Conservation (phyloP, 805 yeast genomes). For the Pichia cabralensis region DNA sequence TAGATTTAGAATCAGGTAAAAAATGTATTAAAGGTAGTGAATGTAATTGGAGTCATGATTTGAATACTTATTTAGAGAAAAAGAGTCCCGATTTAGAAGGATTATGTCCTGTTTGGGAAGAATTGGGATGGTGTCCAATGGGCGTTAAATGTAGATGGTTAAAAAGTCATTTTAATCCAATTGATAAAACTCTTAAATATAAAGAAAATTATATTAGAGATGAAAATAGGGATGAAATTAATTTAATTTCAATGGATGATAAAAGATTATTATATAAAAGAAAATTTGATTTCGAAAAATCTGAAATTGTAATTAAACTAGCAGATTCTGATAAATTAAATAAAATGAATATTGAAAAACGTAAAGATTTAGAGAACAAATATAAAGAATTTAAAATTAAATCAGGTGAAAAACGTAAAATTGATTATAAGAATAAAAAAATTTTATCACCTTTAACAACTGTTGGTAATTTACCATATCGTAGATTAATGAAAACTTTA, state of each 20-base stretch:
- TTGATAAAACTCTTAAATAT: slow-evolving; percentile 32
- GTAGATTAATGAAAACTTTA: slow-evolving; percentile 79
- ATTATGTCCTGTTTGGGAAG: slow-evolving; percentile 71
- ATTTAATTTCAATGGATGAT: slow-evolving; percentile 40
- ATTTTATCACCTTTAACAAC: slow-evolving; percentile 95
- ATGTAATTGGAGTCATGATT: slow-evolving; percentile 74
- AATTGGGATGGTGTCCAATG: slow-evolving; percentile 83
- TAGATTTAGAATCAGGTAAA: slow-evolving; percentile 39
- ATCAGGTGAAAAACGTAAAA: slow-evolving; percentile 69
- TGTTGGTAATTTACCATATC: slow-evolving; percentile 92
- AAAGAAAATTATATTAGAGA: slow-evolving; percentile 29
- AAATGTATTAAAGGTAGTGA: slow-evolving; percentile 59
- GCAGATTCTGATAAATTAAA: slow-evolving; percentile 37
- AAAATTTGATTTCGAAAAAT: slow-evolving; percentile 44
- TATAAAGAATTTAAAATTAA: slow-evolving; percentile 72
- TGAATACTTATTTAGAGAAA: slow-evolving; percentile 47
- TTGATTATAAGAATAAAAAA: slow-evolving; percentile 63
- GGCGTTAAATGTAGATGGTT: slow-evolving; percentile 94
- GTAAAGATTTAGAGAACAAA: slow-evolving; percentile 31
- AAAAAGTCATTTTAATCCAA: slow-evolving; percentile 51
- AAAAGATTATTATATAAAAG: slow-evolving; percentile 49
- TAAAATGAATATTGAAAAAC: slow-evolving; percentile 20
- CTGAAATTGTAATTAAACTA: slow-evolving; percentile 44
- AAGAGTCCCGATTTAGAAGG: slow-evolving; percentile 72
- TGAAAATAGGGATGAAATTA: slow-evolving; percentile 43